phyloP scores from a whole-genome alignment of 1,284 basidiomycete species.

The Heterobasidion parviporum region DNA sequence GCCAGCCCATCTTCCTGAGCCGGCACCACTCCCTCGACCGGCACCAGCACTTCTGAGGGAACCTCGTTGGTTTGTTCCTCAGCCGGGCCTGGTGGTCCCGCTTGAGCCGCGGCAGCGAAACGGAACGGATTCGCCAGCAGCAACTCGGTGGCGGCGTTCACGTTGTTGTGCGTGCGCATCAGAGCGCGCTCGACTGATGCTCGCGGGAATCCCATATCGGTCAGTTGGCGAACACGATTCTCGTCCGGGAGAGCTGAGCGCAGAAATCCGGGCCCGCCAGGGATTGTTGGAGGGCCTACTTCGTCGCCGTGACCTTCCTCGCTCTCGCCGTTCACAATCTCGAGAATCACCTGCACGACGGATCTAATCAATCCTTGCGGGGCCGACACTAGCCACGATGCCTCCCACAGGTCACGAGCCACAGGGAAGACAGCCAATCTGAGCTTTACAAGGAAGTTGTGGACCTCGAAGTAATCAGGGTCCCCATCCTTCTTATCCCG shows the following conservation, averaged over 20 bases:
- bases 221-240: constrained; percentile 71
- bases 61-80: neutral
- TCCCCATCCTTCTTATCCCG: constrained; percentile 74
- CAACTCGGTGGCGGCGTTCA: constrained; percentile 85
- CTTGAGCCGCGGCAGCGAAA: constrained; percentile 50
- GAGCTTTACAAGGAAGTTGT: constrained; percentile 79
- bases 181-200: constrained; percentile 81
- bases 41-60: neutral
- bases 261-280: constrained; percentile 16
- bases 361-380: constrained; percentile 69
- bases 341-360: constrained; percentile 73
- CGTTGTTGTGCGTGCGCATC: constrained; percentile 79
- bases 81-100: constrained; percentile 25
- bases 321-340: constrained; percentile 76
- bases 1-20: neutral
- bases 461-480: constrained; percentile 73
- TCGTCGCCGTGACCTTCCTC: constrained; percentile 46
- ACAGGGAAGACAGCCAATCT: constrained; percentile 68
- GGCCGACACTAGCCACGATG: constrained; percentile 73
- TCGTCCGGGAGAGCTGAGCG: constrained; percentile 61
- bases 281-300: constrained; percentile 11
- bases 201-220: constrained; percentile 96
- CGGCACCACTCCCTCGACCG: neutral
- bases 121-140: constrained; percentile 80
- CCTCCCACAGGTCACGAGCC: constrained; percentile 70